Base-by-base conservation (phyloP, 2,329 filamentous ascomycete genomes). In the Geosmithia morbida region DNA sequence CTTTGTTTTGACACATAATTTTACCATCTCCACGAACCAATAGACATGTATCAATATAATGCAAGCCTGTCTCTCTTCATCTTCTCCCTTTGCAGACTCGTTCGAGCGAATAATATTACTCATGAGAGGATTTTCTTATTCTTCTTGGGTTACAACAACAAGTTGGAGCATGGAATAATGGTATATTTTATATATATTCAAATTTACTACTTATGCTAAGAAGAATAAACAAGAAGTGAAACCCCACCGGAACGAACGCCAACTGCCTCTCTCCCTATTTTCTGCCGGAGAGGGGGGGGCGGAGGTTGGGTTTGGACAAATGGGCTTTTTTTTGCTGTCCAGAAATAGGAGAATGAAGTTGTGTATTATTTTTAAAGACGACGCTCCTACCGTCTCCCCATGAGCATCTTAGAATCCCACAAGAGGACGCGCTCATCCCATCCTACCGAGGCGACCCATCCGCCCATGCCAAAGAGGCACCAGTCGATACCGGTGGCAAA, bases 401-500 rank as follows among this genome's bases (percentile, higher is more conserved):
- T 60, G 39, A 76, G 53, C 52, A 69, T 66, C 51, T 73, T 81
- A 40, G 89, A 85, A 68, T 98, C 92, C 90, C 90, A 98, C 6
- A 98, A 77, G 56, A 94, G 69, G 11, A 98, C 75, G 55, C 81
- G 76, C 67, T 96, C 88, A 58, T 98, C 92, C 92, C 92, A 98
- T 1, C 87, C 89, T 2, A 85, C 86, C 52, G 86, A 94, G 2
- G 92, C 89, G 54, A 89, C 89, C 92, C 92, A 98, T 5, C 92
- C 92, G 53, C 94, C 89, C 20, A 80, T 84, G 4, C 92, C 92
- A 63, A 98, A 98, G 43, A 98, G 65, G 66, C 92, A 98, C 92
- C 94, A 98, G 62, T 98, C 92, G 1, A 97, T 85, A 7, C 92
- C 92, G 3, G 88, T 95, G 10, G 85, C 88, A 57, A 98, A 98